Base-by-base conservation (phyloP, 2,329 filamentous ascomycete species). In the Apiospora phragmitis region DNA sequence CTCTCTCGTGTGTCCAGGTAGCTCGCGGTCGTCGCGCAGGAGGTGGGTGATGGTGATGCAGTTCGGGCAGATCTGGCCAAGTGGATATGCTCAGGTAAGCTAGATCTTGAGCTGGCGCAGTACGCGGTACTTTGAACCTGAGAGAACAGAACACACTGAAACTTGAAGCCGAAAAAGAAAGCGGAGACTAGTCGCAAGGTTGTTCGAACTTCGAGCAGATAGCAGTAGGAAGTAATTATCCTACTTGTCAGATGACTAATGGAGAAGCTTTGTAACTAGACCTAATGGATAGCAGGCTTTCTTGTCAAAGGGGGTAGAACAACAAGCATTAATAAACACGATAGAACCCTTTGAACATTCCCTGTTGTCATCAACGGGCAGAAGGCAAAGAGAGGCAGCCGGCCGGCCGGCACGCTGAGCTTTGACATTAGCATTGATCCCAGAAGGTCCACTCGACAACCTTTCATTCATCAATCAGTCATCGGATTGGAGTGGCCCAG, bases 41-140 rank as follows among this genome's bases (percentile, higher is more conserved):
- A 42, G 29, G n/a, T 42, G n/a, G 38, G 65, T 45, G 65, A 26
- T 45, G 38, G 65, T 45, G 65, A 42, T 45, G 65, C 29, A 42
- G 65, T 29, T 67, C 41, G 62, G 35, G 62, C 66, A 68, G 67
- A 68, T 68, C 67, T 68, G 67, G 41, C 67, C 67, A 68, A 68
- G 67, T 68, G 67, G 67, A 68, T 68, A 68, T 68, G 43, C 42
- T 67, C 38, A 67, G 65, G 41, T n/a, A 45, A 62, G 55, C 55
- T 62, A 35, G 55, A 62, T 62, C 55, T 38, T 38, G 32, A 35
- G 32, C 55, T 62, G 38, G 55, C 55, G 21, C 55, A 38, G 55
- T 18, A 35, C 26, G 29, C 14, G 29, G 51, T 59, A 59, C 51
- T 16, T 38, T 38, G 32, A 38, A 62, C 32, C 32, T n/a, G 32